Evolutionary conservation across 139 green algal species (phyloP), one percentile per base, ranked within the genome.

Genomic region (Chlorella sp.): DNA sequence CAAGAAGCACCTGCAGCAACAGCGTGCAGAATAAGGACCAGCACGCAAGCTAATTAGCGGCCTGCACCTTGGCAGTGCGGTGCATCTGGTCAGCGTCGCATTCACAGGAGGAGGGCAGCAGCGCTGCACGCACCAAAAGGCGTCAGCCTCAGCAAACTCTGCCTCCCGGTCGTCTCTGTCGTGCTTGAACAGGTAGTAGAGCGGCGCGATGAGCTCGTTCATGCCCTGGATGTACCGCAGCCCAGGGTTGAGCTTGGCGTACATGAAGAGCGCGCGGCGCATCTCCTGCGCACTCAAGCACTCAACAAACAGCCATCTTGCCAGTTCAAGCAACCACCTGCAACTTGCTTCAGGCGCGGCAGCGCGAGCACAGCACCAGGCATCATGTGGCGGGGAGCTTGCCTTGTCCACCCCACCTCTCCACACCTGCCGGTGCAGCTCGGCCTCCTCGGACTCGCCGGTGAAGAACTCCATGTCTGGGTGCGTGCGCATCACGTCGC

Each of bases 381-480:
- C n/a, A n/a, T n/a, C n/a, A n/a, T n/a, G n/a, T n/a, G n/a, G n/a
- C n/a, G n/a, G n/a, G n/a, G n/a, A n/a, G n/a, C n/a, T n/a, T n/a
- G n/a, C n/a, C n/a, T n/a, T n/a, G n/a, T n/a, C n/a, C n/a, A n/a
- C n/a, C n/a, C n/a, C n/a, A n/a, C n/a, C n/a, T n/a, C n/a, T n/a
- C 10, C 42, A 55, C 67, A 80, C 78, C 73, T 85, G 68, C 49
- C 83, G 62, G 51, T 86, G 83, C 62, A 69, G 59, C 75, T 83
- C 80, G 26, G 80, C 74, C 24, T 83, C 83, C 26, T 75, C 36
- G 4, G 68, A 66, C 30, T 85, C 79, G 5, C 90, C 88, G 34
- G 88, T 94, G 83, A 98, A 98, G 76, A 98, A 98, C 81, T 93
- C 86, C 82, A 98, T 90, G 80, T 97, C 91, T 1, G 94, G 94